These are phyloP conservation scores for Marasmius oreades DNA, from an alignment of 1,284 basidiomycete genomes.

Conservation along the genomic window DNA sequence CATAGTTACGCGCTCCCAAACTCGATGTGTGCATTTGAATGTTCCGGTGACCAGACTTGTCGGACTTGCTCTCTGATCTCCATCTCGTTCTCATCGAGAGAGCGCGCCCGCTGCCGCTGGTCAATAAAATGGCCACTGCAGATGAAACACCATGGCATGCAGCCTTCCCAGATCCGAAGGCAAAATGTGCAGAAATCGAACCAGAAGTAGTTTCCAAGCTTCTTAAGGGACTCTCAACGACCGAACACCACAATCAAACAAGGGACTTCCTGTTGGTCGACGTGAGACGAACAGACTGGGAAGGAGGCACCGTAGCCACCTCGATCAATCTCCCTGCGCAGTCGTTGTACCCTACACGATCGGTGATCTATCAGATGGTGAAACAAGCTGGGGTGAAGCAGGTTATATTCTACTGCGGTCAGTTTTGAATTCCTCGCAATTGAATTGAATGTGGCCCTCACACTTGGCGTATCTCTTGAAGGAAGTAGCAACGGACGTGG, in stretches of 20 bases:
- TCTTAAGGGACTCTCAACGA: neutral
- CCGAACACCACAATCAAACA: neutral
- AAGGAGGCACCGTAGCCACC: neutral
- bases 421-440: neutral
- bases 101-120: neutral
- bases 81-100: too few relatives aligned
- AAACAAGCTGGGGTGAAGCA: neutral
- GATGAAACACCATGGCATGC: neutral
- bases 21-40: too few relatives aligned
- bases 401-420: neutral
- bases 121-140: neutral
- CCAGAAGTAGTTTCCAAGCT: neutral
- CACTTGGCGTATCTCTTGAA: neutral
- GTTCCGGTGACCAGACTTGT: too few relatives aligned
- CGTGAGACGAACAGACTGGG: neutral
- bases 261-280: neutral
- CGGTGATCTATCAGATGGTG: neutral
- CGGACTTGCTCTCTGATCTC: too few relatives aligned
- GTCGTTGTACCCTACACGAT: neutral
- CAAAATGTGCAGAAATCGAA: neutral
- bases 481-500: neutral
- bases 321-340: neutral
- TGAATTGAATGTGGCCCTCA: neutral
- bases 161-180: neutral
- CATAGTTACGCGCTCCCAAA: too few relatives aligned